Conservation (phyloP, 225 moss, liverwort and hornwort genomes). For the Rhytidiadelphus loreus region DNA sequence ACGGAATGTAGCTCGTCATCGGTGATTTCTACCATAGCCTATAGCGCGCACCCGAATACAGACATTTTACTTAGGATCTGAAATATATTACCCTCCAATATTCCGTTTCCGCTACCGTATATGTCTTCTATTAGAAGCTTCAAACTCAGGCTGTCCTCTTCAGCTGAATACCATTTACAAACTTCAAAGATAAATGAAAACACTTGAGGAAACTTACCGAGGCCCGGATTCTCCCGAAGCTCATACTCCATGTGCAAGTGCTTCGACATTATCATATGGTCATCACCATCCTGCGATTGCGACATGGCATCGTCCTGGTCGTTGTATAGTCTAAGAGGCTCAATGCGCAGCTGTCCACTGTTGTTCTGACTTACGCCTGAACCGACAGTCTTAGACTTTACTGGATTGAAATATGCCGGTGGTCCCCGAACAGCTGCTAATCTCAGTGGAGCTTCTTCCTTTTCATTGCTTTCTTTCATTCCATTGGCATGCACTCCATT, state of each 20-base stretch:
- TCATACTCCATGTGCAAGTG: conserved; percentile 92
- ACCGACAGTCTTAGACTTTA: not conserved
- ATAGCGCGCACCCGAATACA: not conserved
- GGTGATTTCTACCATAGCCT: not conserved
- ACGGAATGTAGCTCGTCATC: not conserved
- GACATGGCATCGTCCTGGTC: conserved; percentile 16
- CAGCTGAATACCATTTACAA: not conserved
- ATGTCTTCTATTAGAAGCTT: not conserved
- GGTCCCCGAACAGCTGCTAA: conserved; percentile 25
- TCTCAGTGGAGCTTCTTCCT: not conserved
- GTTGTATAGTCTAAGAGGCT: conserved; percentile 43
- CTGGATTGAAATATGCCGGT: conserved; percentile 29
- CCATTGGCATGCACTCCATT: not conserved
- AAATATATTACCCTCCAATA: not conserved
- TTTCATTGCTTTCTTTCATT: conserved; percentile 8
- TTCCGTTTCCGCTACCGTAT: not conserved
- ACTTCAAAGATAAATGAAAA: not conserved
- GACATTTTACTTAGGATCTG: not conserved
- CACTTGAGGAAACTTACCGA: conserved; percentile 28
- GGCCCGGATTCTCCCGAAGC: conserved; percentile 73
- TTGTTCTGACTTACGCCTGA: conserved; percentile 15
- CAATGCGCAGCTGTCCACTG: conserved; percentile 44
- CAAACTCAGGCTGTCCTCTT: not conserved
- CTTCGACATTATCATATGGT: conserved; percentile 43
- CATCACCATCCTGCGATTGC: conserved; percentile 28